Conservation (phyloP, 2,329 filamentous ascomycete genomes). For the Sarocladium oryzae region DNA sequence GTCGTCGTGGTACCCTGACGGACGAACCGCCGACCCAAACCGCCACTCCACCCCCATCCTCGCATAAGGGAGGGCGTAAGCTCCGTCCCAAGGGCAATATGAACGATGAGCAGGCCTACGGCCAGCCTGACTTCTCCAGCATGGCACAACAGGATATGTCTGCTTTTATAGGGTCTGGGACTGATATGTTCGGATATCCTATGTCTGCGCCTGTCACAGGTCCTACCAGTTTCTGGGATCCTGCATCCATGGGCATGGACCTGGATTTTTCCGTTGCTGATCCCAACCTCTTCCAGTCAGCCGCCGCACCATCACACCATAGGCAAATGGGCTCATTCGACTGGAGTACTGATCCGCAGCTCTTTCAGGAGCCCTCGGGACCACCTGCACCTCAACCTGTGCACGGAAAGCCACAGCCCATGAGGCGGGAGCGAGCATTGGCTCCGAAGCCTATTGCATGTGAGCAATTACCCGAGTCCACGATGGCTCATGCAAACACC, state of each 20-base stretch:
- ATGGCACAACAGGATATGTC: slow-evolving; percentile 44
- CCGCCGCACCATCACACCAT: slow-evolving; percentile 21
- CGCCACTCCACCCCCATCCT: slow-evolving; percentile 54
- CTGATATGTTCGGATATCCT: slow-evolving; percentile 54
- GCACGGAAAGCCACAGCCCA: slow-evolving; percentile 29
- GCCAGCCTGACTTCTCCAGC: slow-evolving; percentile 43
- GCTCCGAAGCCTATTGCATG: slow-evolving; percentile 44
- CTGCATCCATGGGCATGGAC: slow-evolving; percentile 49
- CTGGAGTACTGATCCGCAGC: slow-evolving; percentile 49
- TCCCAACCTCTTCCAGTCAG: slow-evolving; percentile 30
- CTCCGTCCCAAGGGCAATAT: slow-evolving; percentile 48
- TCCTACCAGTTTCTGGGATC: slow-evolving; percentile 52
- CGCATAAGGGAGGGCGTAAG: slow-evolving; percentile 48
- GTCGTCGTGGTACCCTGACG: slow-evolving; percentile 34
- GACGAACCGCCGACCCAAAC: slow-evolving; percentile 39
- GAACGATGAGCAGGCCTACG: slow-evolving; percentile 52
- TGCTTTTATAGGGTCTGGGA: slow-evolving; percentile 37
- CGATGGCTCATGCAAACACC: slow-evolving; percentile 2
- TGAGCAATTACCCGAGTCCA: slow-evolving; percentile 14
- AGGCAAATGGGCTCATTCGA: slow-evolving; percentile 48
- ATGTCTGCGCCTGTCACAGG: slow-evolving; percentile 50
- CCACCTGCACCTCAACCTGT: slow-evolving; percentile 22
- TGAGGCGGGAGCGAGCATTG: slow-evolving; percentile 37
- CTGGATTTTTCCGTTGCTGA: slow-evolving; percentile 43
- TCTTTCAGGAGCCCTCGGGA: slow-evolving; percentile 43